A percentile compares a stretch with the other conserved stretches of the same genome.
Evolutionary conservation across 495 filamentous ascomycete species (phyloP).

Genomic region (Echria macrotheca): DNA sequence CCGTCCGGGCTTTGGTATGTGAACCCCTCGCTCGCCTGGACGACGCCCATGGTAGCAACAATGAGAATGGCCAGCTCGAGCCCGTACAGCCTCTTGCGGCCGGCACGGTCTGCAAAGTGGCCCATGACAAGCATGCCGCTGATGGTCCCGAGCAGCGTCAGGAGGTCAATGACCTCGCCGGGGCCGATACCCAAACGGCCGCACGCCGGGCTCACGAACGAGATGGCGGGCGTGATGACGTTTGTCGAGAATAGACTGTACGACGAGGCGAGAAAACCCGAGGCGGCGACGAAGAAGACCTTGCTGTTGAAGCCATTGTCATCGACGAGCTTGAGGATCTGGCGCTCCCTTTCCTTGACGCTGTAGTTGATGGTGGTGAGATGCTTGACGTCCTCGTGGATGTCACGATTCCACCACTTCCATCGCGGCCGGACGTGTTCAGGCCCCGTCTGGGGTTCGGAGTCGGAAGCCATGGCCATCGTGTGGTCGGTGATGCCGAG

Average conservation of each 20-base stretch:
- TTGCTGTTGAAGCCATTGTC: constrained; percentile 8
- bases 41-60: constrained; percentile 44
- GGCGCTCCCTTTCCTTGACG: background rate
- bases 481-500: background rate
- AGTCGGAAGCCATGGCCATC: background rate
- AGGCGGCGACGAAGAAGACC: constrained; percentile 5
- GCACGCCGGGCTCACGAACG: constrained; percentile 1
- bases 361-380: constrained; percentile 2
- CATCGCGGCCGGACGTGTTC: background rate
- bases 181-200: constrained; percentile 3
- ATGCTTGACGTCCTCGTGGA: background rate
- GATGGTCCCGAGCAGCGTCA: constrained; percentile 51
- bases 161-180: constrained; percentile 1
- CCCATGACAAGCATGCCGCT: constrained; percentile 59
- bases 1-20: background rate
- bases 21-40: constrained; percentile 4
- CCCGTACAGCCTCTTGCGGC: constrained; percentile 61
- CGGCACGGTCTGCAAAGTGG: constrained; percentile 54
- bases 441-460: background rate
- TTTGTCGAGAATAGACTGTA: constrained; percentile 3
- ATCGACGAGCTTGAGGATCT: constrained; percentile 1
- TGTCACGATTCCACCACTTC: background rate
- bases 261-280: constrained; percentile 7
- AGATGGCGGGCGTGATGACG: constrained; percentile 11
- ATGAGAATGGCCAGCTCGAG: constrained; percentile 56